Percentiles rank a stretch among this genome's conserved stretches.
phyloP scores from a whole-genome alignment of 768 basidiomycete genomes.

The Naganishia antarctica region DNA sequence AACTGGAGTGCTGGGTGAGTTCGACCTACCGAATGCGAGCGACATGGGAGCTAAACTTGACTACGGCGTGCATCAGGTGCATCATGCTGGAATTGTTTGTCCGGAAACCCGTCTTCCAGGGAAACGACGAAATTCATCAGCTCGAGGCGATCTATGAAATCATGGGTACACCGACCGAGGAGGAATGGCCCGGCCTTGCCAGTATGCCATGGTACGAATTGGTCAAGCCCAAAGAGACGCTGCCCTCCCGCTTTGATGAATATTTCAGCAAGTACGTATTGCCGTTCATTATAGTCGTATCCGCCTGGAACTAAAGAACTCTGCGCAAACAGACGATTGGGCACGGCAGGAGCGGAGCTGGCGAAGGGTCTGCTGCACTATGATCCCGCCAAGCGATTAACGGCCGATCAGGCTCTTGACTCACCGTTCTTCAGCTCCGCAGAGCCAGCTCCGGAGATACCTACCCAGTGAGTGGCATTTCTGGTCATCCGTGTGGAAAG shows the following conservation, averaged over 20 bases:
- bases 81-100: constrained; percentile 98
- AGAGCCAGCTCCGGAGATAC: constrained; percentile 66
- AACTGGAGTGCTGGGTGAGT: constrained; percentile 99
- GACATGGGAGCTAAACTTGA: constrained; percentile 7
- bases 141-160: constrained; percentile 86
- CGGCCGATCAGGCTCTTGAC: constrained; percentile 56
- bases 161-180: constrained; percentile 75
- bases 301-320: neutral
- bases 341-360: constrained; percentile 55
- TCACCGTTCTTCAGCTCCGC: constrained; percentile 80
- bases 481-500: constrained; percentile 1
- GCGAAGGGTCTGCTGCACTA: constrained; percentile 76
- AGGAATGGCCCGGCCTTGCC: constrained; percentile 74
- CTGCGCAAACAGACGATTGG: neutral
- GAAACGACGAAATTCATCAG: constrained; percentile 95
- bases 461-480: constrained; percentile 63
- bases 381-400: constrained; percentile 70
- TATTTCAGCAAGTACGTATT: constrained; percentile 70
- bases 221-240: constrained; percentile 75
- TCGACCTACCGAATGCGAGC: neutral
- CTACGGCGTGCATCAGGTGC: constrained; percentile 58
- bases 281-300: constrained; percentile 58
- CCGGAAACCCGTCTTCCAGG: constrained; percentile 95
- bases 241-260: constrained; percentile 73
- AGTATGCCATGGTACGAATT: constrained; percentile 97